Base-by-base conservation (phyloP, 1,284 basidiomycete species). In the Gymnopus androsaceus region DNA sequence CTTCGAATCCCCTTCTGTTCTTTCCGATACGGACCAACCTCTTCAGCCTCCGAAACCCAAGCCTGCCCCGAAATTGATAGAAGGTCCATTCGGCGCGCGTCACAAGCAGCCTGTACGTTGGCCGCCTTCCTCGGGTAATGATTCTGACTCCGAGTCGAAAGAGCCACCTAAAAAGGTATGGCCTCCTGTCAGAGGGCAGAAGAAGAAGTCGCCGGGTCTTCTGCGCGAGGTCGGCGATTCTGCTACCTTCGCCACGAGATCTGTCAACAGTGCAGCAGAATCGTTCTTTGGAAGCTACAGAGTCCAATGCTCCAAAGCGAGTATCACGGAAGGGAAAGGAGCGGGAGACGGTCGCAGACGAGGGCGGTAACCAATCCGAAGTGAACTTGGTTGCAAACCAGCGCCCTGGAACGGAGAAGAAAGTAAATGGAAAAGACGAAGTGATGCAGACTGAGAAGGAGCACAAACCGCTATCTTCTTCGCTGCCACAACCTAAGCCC, bases 141-240 rank as follows among this genome's bases (percentile, higher is more conserved):
- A 37, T 17, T 28, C 25, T 19, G 41, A 44, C 12, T 45, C 51
- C 9, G 40, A 30, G 28, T 23, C 41, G 17, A 33, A 30, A 8
- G 11, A 23, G 30, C 14, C 40, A 31, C 27, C 2, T 14, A 23
- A 34, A 19, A 17, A 14, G 19, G 31, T 12, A 5, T 53, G 51
- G 51, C 51, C 51, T 34, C 51, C 51, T 45, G 41, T 25, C 6
- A 30, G 41, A 44, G 34, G 34, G 21, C 19, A 19, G 14, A 53
- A 34, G 14, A 27, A 33, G 23, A 15, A 36, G 15, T 7, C 30
- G n/a, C 19, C 31, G 34, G 27, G 5, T 4, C n/a, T n/a, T n/a
- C n/a, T n/a, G n/a, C n/a, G n/a, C n/a, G n/a, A n/a, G n/a, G n/a
- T n/a, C n/a, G n/a, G n/a, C n/a, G n/a, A n/a, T n/a, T n/a, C n/a